A percentile compares a stretch with the other conserved stretches of the same genome.
phyloP scores from a whole-genome alignment of 495 filamentous ascomycete species.

The Mytilinidion resinicola region DNA sequence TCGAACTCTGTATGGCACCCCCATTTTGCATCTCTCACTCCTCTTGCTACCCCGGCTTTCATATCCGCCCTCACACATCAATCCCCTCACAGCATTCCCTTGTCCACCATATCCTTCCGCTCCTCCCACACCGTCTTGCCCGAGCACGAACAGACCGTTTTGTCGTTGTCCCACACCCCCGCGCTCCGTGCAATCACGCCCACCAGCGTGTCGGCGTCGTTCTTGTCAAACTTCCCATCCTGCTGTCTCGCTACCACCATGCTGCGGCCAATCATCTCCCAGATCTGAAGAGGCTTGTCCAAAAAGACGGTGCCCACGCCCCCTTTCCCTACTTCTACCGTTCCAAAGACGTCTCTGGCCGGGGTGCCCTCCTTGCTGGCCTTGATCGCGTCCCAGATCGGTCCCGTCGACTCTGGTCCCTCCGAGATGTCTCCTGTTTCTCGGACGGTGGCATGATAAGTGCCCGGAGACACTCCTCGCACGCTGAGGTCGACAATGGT shows the following conservation, averaged over 20 bases:
- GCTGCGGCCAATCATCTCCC: slow-evolving; percentile 91
- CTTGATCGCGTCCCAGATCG: slow-evolving; percentile 64
- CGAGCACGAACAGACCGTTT: slow-evolving; percentile 90
- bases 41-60: no score
- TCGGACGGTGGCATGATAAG: slow-evolving; percentile 75
- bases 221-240: slow-evolving; percentile 50
- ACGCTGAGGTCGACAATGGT: slow-evolving; percentile 86
- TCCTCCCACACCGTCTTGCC: slow-evolving; percentile 99
- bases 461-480: slow-evolving; percentile 74
- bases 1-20: no score
- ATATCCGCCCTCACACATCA: no score
- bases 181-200: slow-evolving; percentile 92
- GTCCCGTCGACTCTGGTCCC: slow-evolving; percentile 73
- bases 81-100: slow-evolving; percentile 67
- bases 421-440: slow-evolving; percentile 83
- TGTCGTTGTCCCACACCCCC: slow-evolving; percentile 97
- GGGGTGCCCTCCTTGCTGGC: slow-evolving; percentile 43
- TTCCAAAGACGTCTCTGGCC: slow-evolving; percentile 65
- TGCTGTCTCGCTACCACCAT: slow-evolving; percentile 68
- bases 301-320: slow-evolving; percentile 71
- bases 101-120: slow-evolving; percentile 76
- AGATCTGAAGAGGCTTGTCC: slow-evolving; percentile 74
- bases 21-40: not conserved
- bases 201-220: slow-evolving; percentile 76
- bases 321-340: slow-evolving; percentile 59